Base-by-base conservation (phyloP, 2,329 filamentous ascomycete species). In the Cladosporium colombiae region DNA sequence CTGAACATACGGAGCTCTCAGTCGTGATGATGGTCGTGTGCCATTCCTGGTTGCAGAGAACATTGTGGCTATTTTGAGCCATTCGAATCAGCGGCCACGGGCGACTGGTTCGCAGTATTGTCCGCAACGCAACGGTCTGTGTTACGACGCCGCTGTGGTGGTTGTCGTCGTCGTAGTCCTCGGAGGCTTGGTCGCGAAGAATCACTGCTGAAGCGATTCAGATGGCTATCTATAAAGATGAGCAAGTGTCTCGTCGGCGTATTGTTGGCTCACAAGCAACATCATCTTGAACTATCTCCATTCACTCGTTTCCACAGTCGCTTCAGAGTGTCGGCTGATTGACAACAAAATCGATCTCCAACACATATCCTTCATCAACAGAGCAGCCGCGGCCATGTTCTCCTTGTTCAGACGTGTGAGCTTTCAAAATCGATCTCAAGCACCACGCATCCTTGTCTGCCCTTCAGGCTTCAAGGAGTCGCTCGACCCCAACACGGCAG, bases 401-500 rank as follows among this genome's bases (percentile, higher is more conserved):
- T 53, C 60, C 5, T 33, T 62, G 5, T 62, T 62, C 33, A 53
- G 60, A 53, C 60, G 60, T 53, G 23, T 62, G 14, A 53, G 46
- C 49, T 62, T 62, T 29, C 60, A 62, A 10, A 62, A 40, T 11
- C 60, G 62, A 64, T 69, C 61, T 66, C 68, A 74, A 71, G 73
- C 65, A 71, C 77, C 73, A 72, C 71, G 69, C 68, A 76, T 85
- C 27, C 78, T 85, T 58, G 78, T 85, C 44, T 82, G 81, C 18
- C 83, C 84, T 0, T 85, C 83, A 0, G 83, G 83, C 2, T 85
- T 85, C 77, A 85, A 85, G 66, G 83, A 84, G 29, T 84, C 82
- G 58, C 78, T 85, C 3, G 77, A 80, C 18, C 81, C 83, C 3
- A 76, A 80, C 16, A 75, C 77, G n/a, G 83, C 82, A 1, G 83